Conservation (phyloP, 2,329 filamentous ascomycete genomes). For the Aureobasidium pullulans region DNA sequence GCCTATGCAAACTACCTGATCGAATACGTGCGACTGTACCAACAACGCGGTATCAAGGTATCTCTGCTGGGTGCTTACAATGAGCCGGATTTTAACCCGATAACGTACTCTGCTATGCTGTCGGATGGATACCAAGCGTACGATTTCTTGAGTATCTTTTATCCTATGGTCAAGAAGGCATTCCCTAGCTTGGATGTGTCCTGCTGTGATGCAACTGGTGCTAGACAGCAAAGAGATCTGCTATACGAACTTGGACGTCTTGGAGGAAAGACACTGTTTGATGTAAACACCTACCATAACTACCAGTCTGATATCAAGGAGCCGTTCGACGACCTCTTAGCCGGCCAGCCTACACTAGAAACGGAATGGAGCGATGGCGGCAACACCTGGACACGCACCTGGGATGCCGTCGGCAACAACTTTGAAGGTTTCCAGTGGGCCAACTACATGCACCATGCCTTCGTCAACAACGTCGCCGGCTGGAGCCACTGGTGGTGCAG, state of each 20-base stretch:
- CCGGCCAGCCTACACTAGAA: conserved; percentile 19
- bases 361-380: conserved; percentile 19
- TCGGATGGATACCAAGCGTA: conserved; percentile 21
- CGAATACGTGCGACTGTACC: conserved; percentile 43
- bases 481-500: conserved; percentile 20
- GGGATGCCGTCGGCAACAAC: conserved; percentile 17
- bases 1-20: conserved; percentile 44
- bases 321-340: conserved; percentile 15
- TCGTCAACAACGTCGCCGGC: conserved; percentile 15
- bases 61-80: conserved; percentile 19
- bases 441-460: conserved; percentile 22
- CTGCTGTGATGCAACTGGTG: conserved; percentile 21
- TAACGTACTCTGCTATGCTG: conserved; percentile 20
- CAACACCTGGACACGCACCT: conserved; percentile 16
- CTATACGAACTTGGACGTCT: conserved; percentile 17
- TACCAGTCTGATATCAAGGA: conserved; percentile 20
- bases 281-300: conserved; percentile 21
- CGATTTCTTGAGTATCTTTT: conserved; percentile 19
- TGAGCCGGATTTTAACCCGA: conserved; percentile 20
- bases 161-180: conserved; percentile 20
- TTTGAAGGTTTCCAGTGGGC: conserved; percentile 23
- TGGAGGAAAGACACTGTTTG: conserved; percentile 18
- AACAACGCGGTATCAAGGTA: conserved; percentile 36
- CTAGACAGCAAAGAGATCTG: conserved; percentile 18
- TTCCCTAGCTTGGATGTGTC: conserved; percentile 18